A percentile compares a stretch with the other conserved stretches of the same genome.
Evolutionary conservation across 805 yeast genomes (phyloP).

Genomic region (Metschnikowia borealis): DNA sequence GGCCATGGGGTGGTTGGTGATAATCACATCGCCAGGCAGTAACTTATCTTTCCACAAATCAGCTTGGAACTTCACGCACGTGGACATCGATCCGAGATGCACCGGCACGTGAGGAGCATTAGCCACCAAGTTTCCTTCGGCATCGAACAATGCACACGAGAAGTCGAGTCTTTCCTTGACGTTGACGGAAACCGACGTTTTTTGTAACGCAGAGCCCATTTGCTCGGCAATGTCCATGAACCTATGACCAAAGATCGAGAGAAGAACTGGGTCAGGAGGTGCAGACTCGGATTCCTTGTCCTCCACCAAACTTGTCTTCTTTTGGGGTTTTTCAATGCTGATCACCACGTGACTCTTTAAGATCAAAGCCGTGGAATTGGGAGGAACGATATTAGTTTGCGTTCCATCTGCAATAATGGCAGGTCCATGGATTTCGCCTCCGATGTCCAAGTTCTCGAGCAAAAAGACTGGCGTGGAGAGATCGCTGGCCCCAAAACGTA

Average conservation of each 20-base stretch:
- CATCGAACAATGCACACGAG: slow-evolving; percentile 43
- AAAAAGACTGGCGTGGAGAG: slow-evolving; percentile 14
- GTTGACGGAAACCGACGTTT: slow-evolving; percentile 43
- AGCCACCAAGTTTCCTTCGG: slow-evolving; percentile 41
- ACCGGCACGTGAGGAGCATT: slow-evolving; percentile 46
- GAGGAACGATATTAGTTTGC: slow-evolving; percentile 18
- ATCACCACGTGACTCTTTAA: slow-evolving; percentile 17
- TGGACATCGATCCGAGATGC: slow-evolving; percentile 47
- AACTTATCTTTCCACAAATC: slow-evolving; percentile 38
- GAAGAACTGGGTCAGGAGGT: slow-evolving; percentile 17
- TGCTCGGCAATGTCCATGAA: slow-evolving; percentile 29
- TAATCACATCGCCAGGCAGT: slow-evolving; percentile 40
- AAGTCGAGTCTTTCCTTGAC: slow-evolving; percentile 44
- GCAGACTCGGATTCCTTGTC: background rate
- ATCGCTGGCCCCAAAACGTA: slow-evolving; percentile 9
- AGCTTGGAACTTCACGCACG: slow-evolving; percentile 41
- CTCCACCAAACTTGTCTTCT: background rate
- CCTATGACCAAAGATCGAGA: slow-evolving; percentile 20
- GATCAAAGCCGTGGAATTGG: slow-evolving; percentile 13
- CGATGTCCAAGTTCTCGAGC: slow-evolving; percentile 12
- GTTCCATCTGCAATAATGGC: slow-evolving; percentile 21
- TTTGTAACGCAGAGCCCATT: slow-evolving; percentile 44
- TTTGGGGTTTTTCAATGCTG: slow-evolving; percentile 4
- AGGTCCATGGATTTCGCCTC: slow-evolving; percentile 15
- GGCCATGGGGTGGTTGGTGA: slow-evolving; percentile 41